Evolutionary conservation across 208 protist genomes (phyloP), one percentile per base, ranked within the genome.

Genomic region (Acanthamoeba healyi): DNA sequence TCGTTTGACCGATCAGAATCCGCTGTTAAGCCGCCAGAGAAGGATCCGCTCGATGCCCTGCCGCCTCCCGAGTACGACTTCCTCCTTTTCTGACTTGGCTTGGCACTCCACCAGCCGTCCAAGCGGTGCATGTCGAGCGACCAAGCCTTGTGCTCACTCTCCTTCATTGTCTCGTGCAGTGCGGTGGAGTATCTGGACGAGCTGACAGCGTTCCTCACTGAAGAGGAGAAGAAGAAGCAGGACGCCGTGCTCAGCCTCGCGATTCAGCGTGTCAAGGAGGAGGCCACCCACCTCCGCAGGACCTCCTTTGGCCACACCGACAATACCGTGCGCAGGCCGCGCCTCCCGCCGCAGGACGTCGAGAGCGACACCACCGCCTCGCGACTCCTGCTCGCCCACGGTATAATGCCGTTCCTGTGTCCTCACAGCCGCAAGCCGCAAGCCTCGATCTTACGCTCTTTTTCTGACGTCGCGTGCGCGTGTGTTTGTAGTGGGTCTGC

Each of bases 351-450:
- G 32, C 82, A 72, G 36, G 82, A 90, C 82, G 34, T 90, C 38
- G 82, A 90, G 26, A 90, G 82, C 58, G 82, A 90, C 58, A 90
- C 82, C 36, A 90, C 82, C 19, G 82, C 82, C 42, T 90, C 82
- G 22, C 49, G 82, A 19, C 58, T 90, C 24, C 58, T 90, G 4
- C 82, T 90, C 38, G 58, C 82, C n/a, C 82, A 90, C 82, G 17
- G 74, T 84, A 56, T 19, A 1, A 2, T 56, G 49, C 49, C 22
- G 15, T 2, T 1, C 3, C 49, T 56, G 1, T 19, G 1, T 5
- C 49, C 49, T 2, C 49, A 24, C 49, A n/a, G n/a, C n/a, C n/a
- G n/a, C n/a, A n/a, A n/a, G n/a, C n/a, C n/a, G n/a, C n/a, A n/a
- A n/a, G n/a, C 49, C 49, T 19, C 49, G 4, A 7, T 19, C 49